Base-by-base conservation (phyloP, 495 filamentous ascomycete genomes). In the Aspergillus avenaceus region DNA sequence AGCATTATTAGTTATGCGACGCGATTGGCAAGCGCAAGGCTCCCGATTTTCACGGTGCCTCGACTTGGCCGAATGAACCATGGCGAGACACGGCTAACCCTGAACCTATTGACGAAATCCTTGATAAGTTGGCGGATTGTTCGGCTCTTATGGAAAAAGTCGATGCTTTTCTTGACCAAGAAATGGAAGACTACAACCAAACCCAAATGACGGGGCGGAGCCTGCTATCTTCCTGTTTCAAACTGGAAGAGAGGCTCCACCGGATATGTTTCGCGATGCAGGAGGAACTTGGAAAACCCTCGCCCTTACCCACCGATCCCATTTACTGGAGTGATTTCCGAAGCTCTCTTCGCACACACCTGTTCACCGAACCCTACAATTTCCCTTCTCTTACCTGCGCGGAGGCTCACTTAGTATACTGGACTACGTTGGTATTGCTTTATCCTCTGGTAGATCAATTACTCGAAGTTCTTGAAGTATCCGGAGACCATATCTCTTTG, bases 391-490 rank as follows among this genome's bases (percentile, higher is more conserved):
- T 57, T 13, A 36, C 41, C 12, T 59, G 52, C 18, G 53, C 53
- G 13, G 58, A 59, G 34, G 54, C 45, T 4, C 53, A 61, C 25
- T 8, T 56, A 8, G 5, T 59, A 0, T 56, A 61, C 16, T 59
- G 49, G 49, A 47, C 52, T 22, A 50, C 36, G 3, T 52, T 53
- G 29, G 47, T 60, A 13, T 32, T 66, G 5, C 49, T 63, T 9
- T 63, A 61, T 19, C 55, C 56, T 8, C 43, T 62, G 7, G 56
- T 63, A 34, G 45, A 58, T n/a, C 50, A 62, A 24, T 34, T 65
- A 11, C 27, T 54, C 42, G 29, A 36, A 2, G 34, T 51, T 16
- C 50, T 61, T 37, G 48, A 37, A 8, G 28, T 28, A 5, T 34
- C 47, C 19, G 40, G 19, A 18, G 34, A 24, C 12, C 28, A 50